A percentile compares a stretch with the other conserved stretches of the same genome.
Conservation (phyloP, 2,329 filamentous ascomycete genomes). For the Fusarium armeniacum region DNA sequence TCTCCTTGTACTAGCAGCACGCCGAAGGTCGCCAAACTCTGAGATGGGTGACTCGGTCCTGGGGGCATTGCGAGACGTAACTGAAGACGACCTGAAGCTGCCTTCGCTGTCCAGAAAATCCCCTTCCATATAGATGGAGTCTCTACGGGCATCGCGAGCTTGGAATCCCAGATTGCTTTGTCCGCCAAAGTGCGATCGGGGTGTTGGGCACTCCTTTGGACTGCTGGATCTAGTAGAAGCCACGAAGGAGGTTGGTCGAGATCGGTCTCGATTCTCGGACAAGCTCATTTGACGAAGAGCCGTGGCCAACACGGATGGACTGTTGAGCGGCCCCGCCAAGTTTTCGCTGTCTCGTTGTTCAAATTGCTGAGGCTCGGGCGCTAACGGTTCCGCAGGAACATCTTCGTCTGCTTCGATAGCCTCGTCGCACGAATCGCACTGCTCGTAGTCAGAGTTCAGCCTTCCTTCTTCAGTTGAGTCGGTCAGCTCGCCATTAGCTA, state of each 20-base stretch:
- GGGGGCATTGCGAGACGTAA: conserved; percentile 74
- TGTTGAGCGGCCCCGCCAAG: conserved; percentile 49
- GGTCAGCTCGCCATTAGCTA: conserved; percentile 86
- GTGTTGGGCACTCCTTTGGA: conserved; percentile 90
- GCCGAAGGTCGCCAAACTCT: conserved; percentile 81
- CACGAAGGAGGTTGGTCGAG: conserved; percentile 67
- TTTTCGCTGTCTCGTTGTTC: conserved; percentile 34
- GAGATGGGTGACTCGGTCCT: conserved; percentile 92
- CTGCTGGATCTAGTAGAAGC: conserved; percentile 89
- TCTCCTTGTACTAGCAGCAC: conserved; percentile 83
- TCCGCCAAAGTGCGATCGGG: conserved; percentile 80
- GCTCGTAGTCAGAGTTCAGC: conserved; percentile 51
- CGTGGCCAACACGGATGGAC: conserved; percentile 67
- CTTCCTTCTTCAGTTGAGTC: conserved; percentile 77
- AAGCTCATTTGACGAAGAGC: conserved; percentile 63
- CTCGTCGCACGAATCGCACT: conserved; percentile 54
- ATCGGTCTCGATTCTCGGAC: conserved; percentile 48
- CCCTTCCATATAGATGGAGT: conserved; percentile 84
- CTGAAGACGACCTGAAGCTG: conserved; percentile 84
- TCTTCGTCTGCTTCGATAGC: conserved; percentile 51
- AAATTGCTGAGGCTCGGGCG: conserved; percentile 29
- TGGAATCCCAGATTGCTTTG: conserved; percentile 68
- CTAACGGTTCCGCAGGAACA: conserved; percentile 27
- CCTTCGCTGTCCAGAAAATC: conserved; percentile 90
- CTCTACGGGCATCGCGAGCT: conserved; percentile 76